phyloP scores from a whole-genome alignment of 2,329 filamentous ascomycete species.

The Fusarium sp. region DNA sequence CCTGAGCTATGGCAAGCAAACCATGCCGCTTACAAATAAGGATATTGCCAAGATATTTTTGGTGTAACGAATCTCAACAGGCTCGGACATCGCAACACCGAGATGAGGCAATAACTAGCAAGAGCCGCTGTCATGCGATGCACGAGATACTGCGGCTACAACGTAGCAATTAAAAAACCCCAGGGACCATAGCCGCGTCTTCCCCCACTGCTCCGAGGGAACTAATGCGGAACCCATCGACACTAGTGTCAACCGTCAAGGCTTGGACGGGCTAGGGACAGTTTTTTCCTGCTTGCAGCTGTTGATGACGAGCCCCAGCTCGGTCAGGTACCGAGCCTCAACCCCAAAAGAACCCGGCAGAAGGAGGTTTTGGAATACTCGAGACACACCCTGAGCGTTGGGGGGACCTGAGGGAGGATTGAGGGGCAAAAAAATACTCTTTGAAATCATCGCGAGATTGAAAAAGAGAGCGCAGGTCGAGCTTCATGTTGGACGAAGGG shows the following conservation, averaged over 20 bases:
- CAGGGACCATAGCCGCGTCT: constrained; percentile 22
- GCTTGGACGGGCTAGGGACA: constrained; percentile 36
- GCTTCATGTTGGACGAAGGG: constrained; percentile 28
- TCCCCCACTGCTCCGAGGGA: constrained; percentile 30
- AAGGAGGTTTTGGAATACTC: constrained; percentile 28
- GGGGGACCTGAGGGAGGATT: constrained; percentile 17
- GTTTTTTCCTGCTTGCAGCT: constrained; percentile 37
- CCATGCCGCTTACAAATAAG: background rate
- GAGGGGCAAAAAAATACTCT: constrained; percentile 26
- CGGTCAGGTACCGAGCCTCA: constrained; percentile 45
- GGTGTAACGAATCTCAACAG: constrained; percentile 5
- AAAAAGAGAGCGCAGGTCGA: constrained; percentile 20
- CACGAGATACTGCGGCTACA: constrained; percentile 26
- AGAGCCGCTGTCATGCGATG: constrained; percentile 26
- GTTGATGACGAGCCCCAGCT: constrained; percentile 39
- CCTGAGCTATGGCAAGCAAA: constrained; percentile 3
- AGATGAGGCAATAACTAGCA: constrained; percentile 30
- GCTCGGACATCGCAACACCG: constrained; percentile 38
- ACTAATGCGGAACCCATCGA: constrained; percentile 37
- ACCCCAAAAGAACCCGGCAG: constrained; percentile 31
- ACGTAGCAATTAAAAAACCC: constrained; percentile 5
- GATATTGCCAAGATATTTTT: constrained; percentile 1
- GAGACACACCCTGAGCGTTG: constrained; percentile 35
- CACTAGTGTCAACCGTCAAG: constrained; percentile 37
- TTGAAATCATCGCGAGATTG: constrained; percentile 33